Evolutionary conservation across 257 asterid genomes (phyloP).

Genomic region (Nicotiana tabacum): DNA sequence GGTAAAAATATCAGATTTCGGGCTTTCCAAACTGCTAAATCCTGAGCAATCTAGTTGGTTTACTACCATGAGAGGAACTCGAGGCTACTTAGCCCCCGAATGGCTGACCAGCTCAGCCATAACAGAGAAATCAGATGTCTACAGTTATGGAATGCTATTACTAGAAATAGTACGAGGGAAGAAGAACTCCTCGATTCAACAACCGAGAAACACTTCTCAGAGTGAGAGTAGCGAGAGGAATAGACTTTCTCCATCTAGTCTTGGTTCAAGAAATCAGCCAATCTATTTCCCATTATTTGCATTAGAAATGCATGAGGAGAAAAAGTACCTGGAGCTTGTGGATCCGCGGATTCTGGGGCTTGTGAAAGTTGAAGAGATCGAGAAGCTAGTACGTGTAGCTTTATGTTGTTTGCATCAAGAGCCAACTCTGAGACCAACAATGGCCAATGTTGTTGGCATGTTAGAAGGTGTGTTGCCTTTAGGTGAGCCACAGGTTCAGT

Average conservation of each 20-base stretch:
- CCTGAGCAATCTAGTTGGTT: slow-evolving; percentile 51
- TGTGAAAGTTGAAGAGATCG: slow-evolving; percentile 45
- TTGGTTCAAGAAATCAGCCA: slow-evolving; percentile 18
- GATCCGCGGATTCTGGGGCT: slow-evolving; percentile 48
- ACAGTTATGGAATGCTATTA: slow-evolving; percentile 69
- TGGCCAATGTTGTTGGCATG: slow-evolving; percentile 63
- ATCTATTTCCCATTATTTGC: slow-evolving; percentile 59
- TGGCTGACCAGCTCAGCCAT: slow-evolving; percentile 76
- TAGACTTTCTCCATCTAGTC: neutral
- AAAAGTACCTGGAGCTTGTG: slow-evolving; percentile 57
- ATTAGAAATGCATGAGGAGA: slow-evolving; percentile 61
- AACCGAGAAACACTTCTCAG: slow-evolving; percentile 27
- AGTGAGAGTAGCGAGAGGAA: slow-evolving; percentile 13
- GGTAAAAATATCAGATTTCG: slow-evolving; percentile 73
- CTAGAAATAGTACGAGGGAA: slow-evolving; percentile 73
- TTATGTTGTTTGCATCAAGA: slow-evolving; percentile 78
- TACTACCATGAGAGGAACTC: slow-evolving; percentile 86
- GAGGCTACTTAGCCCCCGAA: slow-evolving; percentile 81
- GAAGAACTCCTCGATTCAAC: slow-evolving; percentile 47
- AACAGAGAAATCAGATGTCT: slow-evolving; percentile 71
- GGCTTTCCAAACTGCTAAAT: slow-evolving; percentile 63
- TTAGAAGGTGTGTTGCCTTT: slow-evolving; percentile 49
- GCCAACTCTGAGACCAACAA: slow-evolving; percentile 58
- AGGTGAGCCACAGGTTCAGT: slow-evolving; percentile 39
- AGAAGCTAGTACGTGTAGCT: slow-evolving; percentile 56